Evolutionary conservation across 179 eudicot genomes (phyloP), one percentile per base, ranked within the genome.

Genomic region (Pouteria campechiana): DNA sequence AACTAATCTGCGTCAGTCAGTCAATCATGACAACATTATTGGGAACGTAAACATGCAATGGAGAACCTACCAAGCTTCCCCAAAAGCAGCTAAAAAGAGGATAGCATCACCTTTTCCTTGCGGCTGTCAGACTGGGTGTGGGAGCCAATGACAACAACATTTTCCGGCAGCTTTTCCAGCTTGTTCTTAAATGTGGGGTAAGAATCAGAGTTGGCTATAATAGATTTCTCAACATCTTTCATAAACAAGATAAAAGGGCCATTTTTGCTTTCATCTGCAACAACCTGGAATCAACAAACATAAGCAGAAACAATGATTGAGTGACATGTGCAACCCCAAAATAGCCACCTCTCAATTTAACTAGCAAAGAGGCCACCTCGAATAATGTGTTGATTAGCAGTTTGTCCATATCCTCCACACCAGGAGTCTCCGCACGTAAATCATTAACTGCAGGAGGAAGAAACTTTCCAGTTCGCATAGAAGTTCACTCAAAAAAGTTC

Each of bases 141-240:
- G 18, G 98, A 90, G 23, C 86, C 95, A 57, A 90, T 90, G 22
- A 90, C 66, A 32, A 90, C 68, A 48, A 75, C 79, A 58, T 86
- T 90, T 48, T 70, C 84, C 37, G 95, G 87, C 49, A 86, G 82
- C 55, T 74, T 72, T 36, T 85, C 95, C 57, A 90, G 76, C 74
- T 61, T 74, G 73, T 41, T 67, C 67, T 60, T 90, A 55, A 76
- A 81, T 32, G 80, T 55, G 43, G 90, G 41, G 65, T 61, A 78
- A 37, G 79, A 63, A 40, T 90, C 98, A 23, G 89, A 54, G 62
- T 73, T 79, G 53, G 81, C 93, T 31, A 73, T 74, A 40, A 86
- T 64, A 17, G 93, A 86, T 77, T 86, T 90, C 63, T 90, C 98
- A 2, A 81, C 70, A 53, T 90, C 98, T 76, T 90, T 90, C 64